These are phyloP conservation scores for Lupinus albus DNA, from an alignment of 306 rosid genomes.

Conservation along the genomic window DNA sequence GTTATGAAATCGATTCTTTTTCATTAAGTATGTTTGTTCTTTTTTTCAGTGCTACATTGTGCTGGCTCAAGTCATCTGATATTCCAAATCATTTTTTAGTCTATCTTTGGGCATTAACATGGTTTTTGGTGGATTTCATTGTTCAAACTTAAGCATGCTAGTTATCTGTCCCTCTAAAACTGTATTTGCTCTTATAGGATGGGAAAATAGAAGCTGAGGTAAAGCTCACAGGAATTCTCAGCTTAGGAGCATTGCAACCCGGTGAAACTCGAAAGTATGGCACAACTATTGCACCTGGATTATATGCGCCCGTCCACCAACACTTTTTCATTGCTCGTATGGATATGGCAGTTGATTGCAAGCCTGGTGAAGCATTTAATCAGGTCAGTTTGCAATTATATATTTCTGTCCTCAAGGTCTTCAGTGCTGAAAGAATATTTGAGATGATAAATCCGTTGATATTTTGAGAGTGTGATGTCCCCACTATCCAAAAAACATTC, in stretches of 20 bases:
- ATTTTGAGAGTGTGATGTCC: neutral
- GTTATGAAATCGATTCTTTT: slow-evolving; percentile 11
- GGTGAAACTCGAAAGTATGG: slow-evolving; percentile 79
- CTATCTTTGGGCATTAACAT: neutral
- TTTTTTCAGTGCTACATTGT: slow-evolving; percentile 14
- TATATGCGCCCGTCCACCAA: slow-evolving; percentile 75
- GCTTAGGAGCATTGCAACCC: slow-evolving; percentile 75
- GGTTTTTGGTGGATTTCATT: neutral
- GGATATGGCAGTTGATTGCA: slow-evolving; percentile 84
- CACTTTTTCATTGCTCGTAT: slow-evolving; percentile 78
- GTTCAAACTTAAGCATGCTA: slow-evolving; percentile 22
- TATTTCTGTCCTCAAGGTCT: neutral
- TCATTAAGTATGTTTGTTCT: neutral
- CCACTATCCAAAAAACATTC: neutral
- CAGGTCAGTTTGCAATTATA: slow-evolving; percentile 47
- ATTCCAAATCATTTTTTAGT: neutral
- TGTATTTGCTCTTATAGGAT: slow-evolving; percentile 49
- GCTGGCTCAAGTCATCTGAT: slow-evolving; percentile 4
- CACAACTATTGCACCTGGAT: slow-evolving; percentile 75
- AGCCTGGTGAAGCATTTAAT: slow-evolving; percentile 74
- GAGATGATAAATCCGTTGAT: neutral
- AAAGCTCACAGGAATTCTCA: slow-evolving; percentile 71
- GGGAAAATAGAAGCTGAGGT: slow-evolving; percentile 82
- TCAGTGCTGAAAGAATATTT: neutral
- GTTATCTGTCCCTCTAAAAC: slow-evolving; percentile 7